A percentile compares a stretch with the other conserved stretches of the same genome.
These are phyloP conservation scores for Nannizzia gypsea DNA, from an alignment of 2,329 filamentous ascomycete genomes.

Conservation along the genomic window DNA sequence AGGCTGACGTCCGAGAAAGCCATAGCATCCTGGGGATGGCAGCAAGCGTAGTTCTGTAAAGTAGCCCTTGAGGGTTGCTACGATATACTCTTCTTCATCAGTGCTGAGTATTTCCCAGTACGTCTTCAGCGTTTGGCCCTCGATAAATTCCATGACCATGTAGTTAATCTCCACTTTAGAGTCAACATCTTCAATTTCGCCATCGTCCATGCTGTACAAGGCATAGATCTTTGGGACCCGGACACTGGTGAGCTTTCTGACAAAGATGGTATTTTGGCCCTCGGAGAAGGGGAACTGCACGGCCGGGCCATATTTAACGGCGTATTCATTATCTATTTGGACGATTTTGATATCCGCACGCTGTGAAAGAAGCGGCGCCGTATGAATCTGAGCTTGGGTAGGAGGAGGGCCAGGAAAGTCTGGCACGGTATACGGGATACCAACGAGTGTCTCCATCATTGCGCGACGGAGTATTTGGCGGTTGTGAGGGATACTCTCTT, in stretches of 20 bases:
- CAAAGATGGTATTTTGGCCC: constrained; percentile 26
- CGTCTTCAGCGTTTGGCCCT: constrained; percentile 17
- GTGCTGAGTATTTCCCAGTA: constrained; percentile 16
- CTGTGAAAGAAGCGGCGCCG: neutral
- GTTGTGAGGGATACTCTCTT: no score
- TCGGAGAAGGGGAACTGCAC: constrained; percentile 19
- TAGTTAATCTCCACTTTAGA: constrained; percentile 15
- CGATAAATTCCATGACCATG: constrained; percentile 24
- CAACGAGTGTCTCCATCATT: neutral
- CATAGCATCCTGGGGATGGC: constrained; percentile 19
- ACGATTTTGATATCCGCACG: constrained; percentile 16
- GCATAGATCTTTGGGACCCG: constrained; percentile 24
- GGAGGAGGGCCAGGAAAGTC: constrained; percentile 16
- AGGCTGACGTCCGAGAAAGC: constrained; percentile 18
- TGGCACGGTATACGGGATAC: constrained; percentile 15
- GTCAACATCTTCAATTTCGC: neutral
- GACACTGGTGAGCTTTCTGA: constrained; percentile 17
- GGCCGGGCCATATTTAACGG: constrained; percentile 19
- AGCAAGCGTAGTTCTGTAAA: constrained; percentile 19
- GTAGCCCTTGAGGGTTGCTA: constrained; percentile 13
- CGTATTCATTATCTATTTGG: constrained; percentile 15
- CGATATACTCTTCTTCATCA: constrained; percentile 18
- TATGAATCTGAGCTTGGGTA: constrained; percentile 12
- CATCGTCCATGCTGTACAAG: constrained; percentile 17
- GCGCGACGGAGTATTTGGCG: neutral